Evolutionary conservation across 2,329 filamentous ascomycete genomes (phyloP), one percentile per base, ranked within the genome.

Genomic region (Sporothrix inflata): DNA sequence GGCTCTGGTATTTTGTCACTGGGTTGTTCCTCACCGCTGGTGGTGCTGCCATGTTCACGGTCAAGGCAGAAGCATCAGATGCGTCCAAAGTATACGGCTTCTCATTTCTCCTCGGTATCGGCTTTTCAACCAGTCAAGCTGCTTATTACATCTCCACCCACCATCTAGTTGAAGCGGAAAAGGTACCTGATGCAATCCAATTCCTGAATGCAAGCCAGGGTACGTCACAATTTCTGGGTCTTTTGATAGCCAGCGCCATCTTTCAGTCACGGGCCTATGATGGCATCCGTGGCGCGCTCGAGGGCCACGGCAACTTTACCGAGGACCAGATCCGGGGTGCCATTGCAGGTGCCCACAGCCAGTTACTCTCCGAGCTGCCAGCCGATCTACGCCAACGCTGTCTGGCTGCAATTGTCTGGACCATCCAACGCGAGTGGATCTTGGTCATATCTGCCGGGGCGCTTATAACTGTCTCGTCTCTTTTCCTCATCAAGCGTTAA

Each of bases 51-150:
- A 78, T 84, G 76, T 79, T 78, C 61, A 77, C 78, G 2, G 69
- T 60, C n/a, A 76, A 42, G 9, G 60, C 60, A 80, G 69, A 71
- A 76, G 0, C 71, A 70, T 3, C 72, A 68, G 40, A 78, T 78
- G 2, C 72, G 74, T 14, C 74, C 74, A 0, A 69, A 75, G 2
- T 72, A 3, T 82, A 81, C 60, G 81, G 81, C 30, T 78, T 78
- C 40, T 77, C 73, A 1, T 76, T 84, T 9, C 76, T 86, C 3
- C 73, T 85, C 1, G 84, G 81, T 4, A 75, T 83, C 7, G 84
- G 84, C 6, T 76, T 77, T 1, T 82, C 83, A 1, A 74, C 76
- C 55, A 77, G 78, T 11, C 79, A 82, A 72, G 78, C 79, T 0
- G 76, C 76, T 12, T 84, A 81, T 74, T 76, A 79, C 1, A 76